Base-by-base conservation (phyloP, 2,329 filamentous ascomycete genomes). In the Gnomoniopsis smithogilvyi region DNA sequence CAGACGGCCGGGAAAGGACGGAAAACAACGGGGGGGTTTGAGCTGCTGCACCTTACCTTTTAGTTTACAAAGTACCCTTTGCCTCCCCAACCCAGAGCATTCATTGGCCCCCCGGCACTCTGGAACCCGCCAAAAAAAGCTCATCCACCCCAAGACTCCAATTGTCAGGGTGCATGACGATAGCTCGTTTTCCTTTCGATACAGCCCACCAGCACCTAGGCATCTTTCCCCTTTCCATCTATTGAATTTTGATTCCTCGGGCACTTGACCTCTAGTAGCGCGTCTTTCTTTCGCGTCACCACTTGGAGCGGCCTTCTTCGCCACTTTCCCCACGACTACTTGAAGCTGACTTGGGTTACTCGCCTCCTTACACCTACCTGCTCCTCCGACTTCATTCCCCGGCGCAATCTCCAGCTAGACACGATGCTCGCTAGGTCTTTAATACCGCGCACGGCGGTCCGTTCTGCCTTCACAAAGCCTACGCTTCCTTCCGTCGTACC, bases 391-490 rank as follows among this genome's bases (percentile, higher is more conserved):
- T 45, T 36, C 36, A 22, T 21, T 30, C 21, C 38, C 53, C 41
- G 30, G 36, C 46, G 24, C 38, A 21, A 54, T 10, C 38, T 41
- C 30, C 30, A 17, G 47, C 15, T 34, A 57, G 6, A 26, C 55
- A 56, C 33, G 62, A 88, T 88, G 85, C 74, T 87, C 71, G 76
- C 82, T 64, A 82, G 78, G 71, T 82, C 83, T 72, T 79, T 85
- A 80, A 80, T 86, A 80, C 78, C 81, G 66, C 79, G 83, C 73
- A 76, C 78, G 67, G 76, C 79, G 70, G 78, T 78, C 69, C 82
- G 82, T 70, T 83, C 84, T 69, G 80, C 79, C 62, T 81, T 85
- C 73, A 80, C 41, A 56, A 51, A 57, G 30, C 47, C 60, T 24
- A 58, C 52, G 21, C 61, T 58, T 6, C 61, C 74, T 83, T 54